Percentiles rank a stretch among this genome's conserved stretches.
Conservation (phyloP, 306 rosid genomes). For the Betula pendula region DNA sequence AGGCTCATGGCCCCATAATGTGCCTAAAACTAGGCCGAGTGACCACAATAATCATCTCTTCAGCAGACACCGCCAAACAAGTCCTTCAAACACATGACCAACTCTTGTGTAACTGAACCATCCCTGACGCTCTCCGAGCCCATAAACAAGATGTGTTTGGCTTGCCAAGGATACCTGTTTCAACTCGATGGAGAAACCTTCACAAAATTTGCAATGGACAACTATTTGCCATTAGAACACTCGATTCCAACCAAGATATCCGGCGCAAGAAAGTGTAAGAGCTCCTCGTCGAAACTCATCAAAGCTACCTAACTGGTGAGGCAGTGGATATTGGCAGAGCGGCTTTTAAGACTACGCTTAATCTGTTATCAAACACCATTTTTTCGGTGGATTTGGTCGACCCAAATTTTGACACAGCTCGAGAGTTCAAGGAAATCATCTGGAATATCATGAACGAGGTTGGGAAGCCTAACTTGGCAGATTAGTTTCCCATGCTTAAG, state of each 20-base stretch:
- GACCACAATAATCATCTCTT: slow-evolving; percentile 46
- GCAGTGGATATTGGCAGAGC: slow-evolving; percentile 43
- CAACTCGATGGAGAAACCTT: slow-evolving; percentile 40
- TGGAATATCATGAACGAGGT: slow-evolving; percentile 30
- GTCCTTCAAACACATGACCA: slow-evolving; percentile 53
- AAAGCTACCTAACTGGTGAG: slow-evolving; percentile 19
- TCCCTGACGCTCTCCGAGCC: slow-evolving; percentile 31
- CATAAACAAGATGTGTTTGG: slow-evolving; percentile 26
- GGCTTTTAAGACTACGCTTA: slow-evolving; percentile 38
- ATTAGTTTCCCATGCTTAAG: slow-evolving; percentile 42
- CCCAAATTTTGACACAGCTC: slow-evolving; percentile 13
- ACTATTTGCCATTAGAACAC: slow-evolving; percentile 38
- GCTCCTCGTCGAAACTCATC: slow-evolving; percentile 22
- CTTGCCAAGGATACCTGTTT: slow-evolving; percentile 37
- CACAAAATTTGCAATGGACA: slow-evolving; percentile 37
- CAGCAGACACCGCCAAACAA: slow-evolving; percentile 34
- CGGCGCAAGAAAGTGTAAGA: slow-evolving; percentile 26
- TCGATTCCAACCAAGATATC: slow-evolving; percentile 27
- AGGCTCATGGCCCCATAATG: slow-evolving; percentile 50
- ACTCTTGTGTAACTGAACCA: slow-evolving; percentile 31
- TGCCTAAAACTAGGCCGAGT: slow-evolving; percentile 46
- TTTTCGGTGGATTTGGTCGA: slow-evolving; percentile 45
- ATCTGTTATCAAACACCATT: slow-evolving; percentile 44
- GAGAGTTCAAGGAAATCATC: slow-evolving; percentile 37
- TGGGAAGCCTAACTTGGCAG: slow-evolving; percentile 44